These are phyloP conservation scores for Metschnikowia koreensis DNA, from an alignment of 805 yeast genomes.

Conservation along the genomic window DNA sequence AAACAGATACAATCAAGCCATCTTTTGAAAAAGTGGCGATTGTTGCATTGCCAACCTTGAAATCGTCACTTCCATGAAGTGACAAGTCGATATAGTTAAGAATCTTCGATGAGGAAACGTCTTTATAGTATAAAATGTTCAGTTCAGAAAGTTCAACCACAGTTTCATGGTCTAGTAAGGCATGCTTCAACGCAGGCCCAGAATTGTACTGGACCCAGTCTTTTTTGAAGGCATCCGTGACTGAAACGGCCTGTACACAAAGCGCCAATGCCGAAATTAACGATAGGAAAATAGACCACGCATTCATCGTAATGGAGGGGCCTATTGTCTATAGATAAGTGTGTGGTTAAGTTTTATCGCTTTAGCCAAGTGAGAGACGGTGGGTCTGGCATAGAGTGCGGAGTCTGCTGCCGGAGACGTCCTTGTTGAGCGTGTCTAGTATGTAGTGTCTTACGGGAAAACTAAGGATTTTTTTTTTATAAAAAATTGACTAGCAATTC, in stretches of 20 bases:
- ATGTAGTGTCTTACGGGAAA: too few relatives aligned
- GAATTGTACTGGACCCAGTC: constrained; percentile 55
- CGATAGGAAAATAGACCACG: not conserved
- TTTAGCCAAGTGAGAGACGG: not conserved
- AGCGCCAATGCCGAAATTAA: not conserved
- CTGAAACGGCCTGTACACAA: constrained; percentile 5
- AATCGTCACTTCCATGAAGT: constrained; percentile 8
- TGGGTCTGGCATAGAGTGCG: not conserved
- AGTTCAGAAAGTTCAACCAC: constrained; percentile 24
- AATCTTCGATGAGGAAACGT: constrained; percentile 24
- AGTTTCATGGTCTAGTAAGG: constrained; percentile 16
- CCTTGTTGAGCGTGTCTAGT: too few relatives aligned
- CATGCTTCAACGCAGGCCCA: constrained; percentile 33
- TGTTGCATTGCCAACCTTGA: constrained; percentile 4
- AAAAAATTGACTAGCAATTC: too few relatives aligned
- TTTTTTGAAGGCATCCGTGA: constrained; percentile 48
- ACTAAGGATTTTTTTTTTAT: too few relatives aligned
- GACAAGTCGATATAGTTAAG: constrained; percentile 30
- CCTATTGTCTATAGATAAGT: not conserved
- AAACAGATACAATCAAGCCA: constrained; percentile 8
- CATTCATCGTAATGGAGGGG: not conserved
- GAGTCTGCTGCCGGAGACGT: not conserved
- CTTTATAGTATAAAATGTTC: constrained; percentile 22
- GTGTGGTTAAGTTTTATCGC: too few relatives aligned
- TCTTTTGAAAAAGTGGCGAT: constrained; percentile 12